These are phyloP conservation scores for Phytopythium kandeliae DNA, from an alignment of 352 stramenopile species.

Conservation along the genomic window DNA sequence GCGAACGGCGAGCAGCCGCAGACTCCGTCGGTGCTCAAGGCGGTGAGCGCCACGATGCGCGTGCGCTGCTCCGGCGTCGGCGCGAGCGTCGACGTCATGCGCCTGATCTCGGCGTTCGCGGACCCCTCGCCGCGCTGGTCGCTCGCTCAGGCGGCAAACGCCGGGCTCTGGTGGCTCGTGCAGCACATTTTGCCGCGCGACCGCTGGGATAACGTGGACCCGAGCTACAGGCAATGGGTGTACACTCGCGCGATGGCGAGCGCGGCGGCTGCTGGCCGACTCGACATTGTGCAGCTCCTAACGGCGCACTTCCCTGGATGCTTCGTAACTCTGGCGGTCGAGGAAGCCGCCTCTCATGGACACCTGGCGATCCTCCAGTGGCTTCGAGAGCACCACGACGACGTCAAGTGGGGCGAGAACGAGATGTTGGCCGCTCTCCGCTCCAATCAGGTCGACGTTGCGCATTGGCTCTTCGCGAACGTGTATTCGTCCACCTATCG, in stretches of 20 bases:
- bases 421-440: slow-evolving; percentile 16
- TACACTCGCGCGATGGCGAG: slow-evolving; percentile 14
- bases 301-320: slow-evolving; percentile 14
- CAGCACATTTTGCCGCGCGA: slow-evolving; percentile 11
- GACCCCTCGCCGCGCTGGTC: slow-evolving; percentile 19
- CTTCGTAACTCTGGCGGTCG: slow-evolving; percentile 23
- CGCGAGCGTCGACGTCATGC: slow-evolving; percentile 11
- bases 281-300: slow-evolving; percentile 2
- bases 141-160: slow-evolving; percentile 9
- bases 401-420: slow-evolving; percentile 18
- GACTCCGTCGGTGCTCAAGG: background rate
- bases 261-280: background rate
- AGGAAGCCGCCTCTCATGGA: slow-evolving; percentile 22
- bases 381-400: slow-evolving; percentile 11
- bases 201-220: background rate
- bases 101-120: slow-evolving; percentile 15
- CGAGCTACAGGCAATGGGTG: slow-evolving; percentile 13
- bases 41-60: background rate
- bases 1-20: background rate
- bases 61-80: background rate
- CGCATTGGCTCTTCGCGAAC: slow-evolving; percentile 16
- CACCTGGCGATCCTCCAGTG: slow-evolving; percentile 33
- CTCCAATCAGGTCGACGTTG: slow-evolving; percentile 9
- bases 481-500: slow-evolving; percentile 9
- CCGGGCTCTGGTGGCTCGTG: slow-evolving; percentile 13